Conservation (phyloP, 2,329 filamentous ascomycete genomes). For the Fusarium sp. region DNA sequence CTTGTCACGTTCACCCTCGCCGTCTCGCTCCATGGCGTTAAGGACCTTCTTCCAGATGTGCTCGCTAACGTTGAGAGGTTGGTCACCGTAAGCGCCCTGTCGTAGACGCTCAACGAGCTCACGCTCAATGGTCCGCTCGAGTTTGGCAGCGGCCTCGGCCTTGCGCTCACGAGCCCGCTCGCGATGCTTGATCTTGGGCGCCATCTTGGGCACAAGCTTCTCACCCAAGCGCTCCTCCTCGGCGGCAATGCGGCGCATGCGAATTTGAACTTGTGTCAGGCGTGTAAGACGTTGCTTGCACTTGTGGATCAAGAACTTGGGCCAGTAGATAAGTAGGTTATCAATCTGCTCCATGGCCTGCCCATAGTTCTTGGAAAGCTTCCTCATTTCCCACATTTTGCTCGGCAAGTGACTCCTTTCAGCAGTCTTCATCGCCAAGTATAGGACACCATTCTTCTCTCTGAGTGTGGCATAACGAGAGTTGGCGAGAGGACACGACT, state of each 20-base stretch:
- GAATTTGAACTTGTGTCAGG: slow-evolving; percentile 89
- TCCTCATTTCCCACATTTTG: slow-evolving; percentile 95
- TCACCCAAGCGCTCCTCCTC: slow-evolving; percentile 93
- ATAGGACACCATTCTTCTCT: slow-evolving; percentile 84
- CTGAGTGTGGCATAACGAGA: slow-evolving; percentile 93
- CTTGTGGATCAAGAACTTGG: slow-evolving; percentile 92
- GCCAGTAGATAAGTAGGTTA: slow-evolving; percentile 89
- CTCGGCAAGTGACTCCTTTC: slow-evolving; percentile 89
- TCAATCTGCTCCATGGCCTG: slow-evolving; percentile 91
- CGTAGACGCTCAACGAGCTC: slow-evolving; percentile 92
- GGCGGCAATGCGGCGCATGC: slow-evolving; percentile 81
- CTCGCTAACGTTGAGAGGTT: slow-evolving; percentile 94
- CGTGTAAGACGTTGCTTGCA: slow-evolving; percentile 96
- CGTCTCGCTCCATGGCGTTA: slow-evolving; percentile 86
- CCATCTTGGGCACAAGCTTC: slow-evolving; percentile 86
- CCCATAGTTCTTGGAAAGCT: slow-evolving; percentile 89
- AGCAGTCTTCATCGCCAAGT: slow-evolving; percentile 96
- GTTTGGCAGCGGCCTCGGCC: slow-evolving; percentile 86
- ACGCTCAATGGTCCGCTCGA: slow-evolving; percentile 94
- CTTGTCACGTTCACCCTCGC: slow-evolving; percentile 84
- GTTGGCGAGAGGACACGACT: slow-evolving; percentile 92
- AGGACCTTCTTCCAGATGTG: slow-evolving; percentile 98
- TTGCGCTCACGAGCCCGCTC: slow-evolving; percentile 82
- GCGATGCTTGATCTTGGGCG: slow-evolving; percentile 86
- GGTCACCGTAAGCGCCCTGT: slow-evolving; percentile 93